Base-by-base conservation (phyloP, 179 eudicot genomes). In the Vitellaria paradoxa region DNA sequence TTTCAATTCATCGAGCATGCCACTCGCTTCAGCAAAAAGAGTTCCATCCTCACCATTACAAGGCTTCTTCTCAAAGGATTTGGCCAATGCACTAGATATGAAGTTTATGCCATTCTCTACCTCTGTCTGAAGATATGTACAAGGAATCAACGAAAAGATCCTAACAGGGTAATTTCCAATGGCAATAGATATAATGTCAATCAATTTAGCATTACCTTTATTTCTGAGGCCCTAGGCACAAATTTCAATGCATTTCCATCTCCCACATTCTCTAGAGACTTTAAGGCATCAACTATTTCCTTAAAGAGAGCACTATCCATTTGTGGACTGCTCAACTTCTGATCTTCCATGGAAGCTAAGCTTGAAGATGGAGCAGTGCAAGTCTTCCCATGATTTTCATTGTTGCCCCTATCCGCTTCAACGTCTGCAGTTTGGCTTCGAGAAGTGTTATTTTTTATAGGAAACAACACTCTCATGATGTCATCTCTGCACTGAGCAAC, bases 401-500 rank as follows among this genome's bases (percentile, higher is more conserved):
- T 40, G n/a, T 72, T 56, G 53, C 24, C 72, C n/a, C n/a, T n/a
- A n/a, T n/a, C n/a, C n/a, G n/a, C n/a, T n/a, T n/a, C n/a, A n/a
- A n/a, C n/a, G n/a, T n/a, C n/a, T n/a, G n/a, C 52, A 5, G 52
- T 10, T 49, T 6, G 6, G 9, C 21, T 76, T 68, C 40, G 23
- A 73, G 68, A 14, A 65, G 23, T 66, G 60, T 55, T 65, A 18
- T 12, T 37, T 13, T 70, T 67, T 4, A 61, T 61, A 0, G 87
- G 91, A 64, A 83, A 89, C 66, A 91, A 79, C 30, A 70, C 60
- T 14, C 72, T 20, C 64, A 89, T 37, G 70, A 89, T 24, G 14
- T 87, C 91, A 26, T 84, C 89, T 82, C 62, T 83, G 77, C 74
- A 79, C 9, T 77, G 75, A 72, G 15, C 26, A 53, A 0, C 77